Percentiles rank a stretch among this genome's conserved stretches.
Evolutionary conservation across 352 stramenopile genomes (phyloP).

Genomic region (Pythium sukuiense): DNA sequence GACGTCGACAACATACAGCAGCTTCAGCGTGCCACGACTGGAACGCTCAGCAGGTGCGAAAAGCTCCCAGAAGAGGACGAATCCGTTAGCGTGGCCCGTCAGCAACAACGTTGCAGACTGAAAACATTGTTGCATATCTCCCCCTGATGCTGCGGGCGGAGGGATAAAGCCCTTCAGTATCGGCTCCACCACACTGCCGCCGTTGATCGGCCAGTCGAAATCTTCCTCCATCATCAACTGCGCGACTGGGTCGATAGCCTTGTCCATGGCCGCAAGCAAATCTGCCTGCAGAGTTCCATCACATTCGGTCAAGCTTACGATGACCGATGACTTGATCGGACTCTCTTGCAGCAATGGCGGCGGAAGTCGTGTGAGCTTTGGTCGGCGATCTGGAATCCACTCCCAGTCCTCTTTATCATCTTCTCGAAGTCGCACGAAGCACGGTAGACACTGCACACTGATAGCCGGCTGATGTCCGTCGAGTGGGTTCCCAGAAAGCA

Average conservation of each 20-base stretch:
- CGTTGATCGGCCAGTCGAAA: slow-evolving; percentile 79
- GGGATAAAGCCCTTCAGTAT: slow-evolving; percentile 51
- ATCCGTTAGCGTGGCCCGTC: slow-evolving; percentile 56
- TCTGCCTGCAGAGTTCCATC: slow-evolving; percentile 50
- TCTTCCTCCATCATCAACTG: slow-evolving; percentile 38
- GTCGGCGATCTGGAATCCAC: slow-evolving; percentile 46
- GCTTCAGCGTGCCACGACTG: slow-evolving; percentile 53
- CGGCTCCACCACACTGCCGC: slow-evolving; percentile 53
- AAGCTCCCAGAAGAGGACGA: slow-evolving; percentile 66
- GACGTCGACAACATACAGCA: slow-evolving; percentile 58
- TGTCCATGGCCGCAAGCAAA: slow-evolving; percentile 39
- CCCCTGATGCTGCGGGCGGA: slow-evolving; percentile 22
- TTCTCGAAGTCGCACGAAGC: slow-evolving; percentile 52
- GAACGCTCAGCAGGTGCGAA: slow-evolving; percentile 41
- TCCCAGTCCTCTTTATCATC: slow-evolving; percentile 73
- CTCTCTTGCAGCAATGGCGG: slow-evolving; percentile 55
- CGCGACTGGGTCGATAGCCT: slow-evolving; percentile 33
- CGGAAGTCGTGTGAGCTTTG: slow-evolving; percentile 32
- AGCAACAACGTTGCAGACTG: slow-evolving; percentile 54
- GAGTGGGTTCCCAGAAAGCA: slow-evolving; percentile 73
- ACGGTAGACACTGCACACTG: slow-evolving; percentile 64
- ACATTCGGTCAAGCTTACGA: slow-evolving; percentile 41
- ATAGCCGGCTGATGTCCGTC: slow-evolving; percentile 63
- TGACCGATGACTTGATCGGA: slow-evolving; percentile 41
- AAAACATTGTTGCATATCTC: slow-evolving; percentile 24